Evolutionary conservation across 345 rosid species (phyloP).

Genomic region (Tarenaya hassleriana): DNA sequence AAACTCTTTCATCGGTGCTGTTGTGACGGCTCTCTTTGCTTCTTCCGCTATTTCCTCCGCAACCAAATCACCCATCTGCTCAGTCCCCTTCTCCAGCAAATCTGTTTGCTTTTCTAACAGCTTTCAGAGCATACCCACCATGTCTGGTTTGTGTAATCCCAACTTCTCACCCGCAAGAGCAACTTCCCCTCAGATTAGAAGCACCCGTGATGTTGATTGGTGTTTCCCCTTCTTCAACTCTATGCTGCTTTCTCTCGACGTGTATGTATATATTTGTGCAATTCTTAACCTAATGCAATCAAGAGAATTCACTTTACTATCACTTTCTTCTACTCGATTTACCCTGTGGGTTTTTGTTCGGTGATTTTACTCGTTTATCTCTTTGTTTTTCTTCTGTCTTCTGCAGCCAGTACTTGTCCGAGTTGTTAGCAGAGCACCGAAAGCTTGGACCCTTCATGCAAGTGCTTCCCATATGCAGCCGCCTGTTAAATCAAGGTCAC

Average conservation of each 20-base stretch:
- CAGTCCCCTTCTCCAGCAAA: not conserved
- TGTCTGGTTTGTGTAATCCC: constrained; percentile 96
- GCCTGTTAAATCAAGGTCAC: constrained; percentile 89
- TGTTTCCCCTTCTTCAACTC: constrained; percentile 21
- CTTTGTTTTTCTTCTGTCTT: constrained; percentile 35
- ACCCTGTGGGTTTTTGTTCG: not conserved
- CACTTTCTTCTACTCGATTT: too few species aligned
- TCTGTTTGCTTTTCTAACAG: not conserved
- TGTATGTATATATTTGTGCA: too few species aligned
- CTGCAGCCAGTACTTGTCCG: constrained; percentile 67
- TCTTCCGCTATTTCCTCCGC: constrained; percentile 5
- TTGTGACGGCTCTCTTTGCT: constrained; percentile 13
- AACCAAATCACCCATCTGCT: not conserved
- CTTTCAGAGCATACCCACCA: constrained; percentile 24
- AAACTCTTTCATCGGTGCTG: too few species aligned
- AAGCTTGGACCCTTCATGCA: constrained; percentile 97
- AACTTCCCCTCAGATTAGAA: constrained; percentile 96
- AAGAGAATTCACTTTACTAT: too few species aligned
- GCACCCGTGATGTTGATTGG: constrained; percentile 85
- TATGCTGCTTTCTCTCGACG: not conserved
- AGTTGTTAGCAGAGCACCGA: constrained; percentile 86
- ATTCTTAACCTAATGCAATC: too few species aligned
- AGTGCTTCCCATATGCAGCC: constrained; percentile 87
- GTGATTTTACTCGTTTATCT: constrained; percentile 3
- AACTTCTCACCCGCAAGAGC: constrained; percentile 95